A percentile compares a stretch with the other conserved stretches of the same genome.
These are phyloP conservation scores for Jatropha multifida DNA, from an alignment of 441 rosid species.

Conservation along the genomic window DNA sequence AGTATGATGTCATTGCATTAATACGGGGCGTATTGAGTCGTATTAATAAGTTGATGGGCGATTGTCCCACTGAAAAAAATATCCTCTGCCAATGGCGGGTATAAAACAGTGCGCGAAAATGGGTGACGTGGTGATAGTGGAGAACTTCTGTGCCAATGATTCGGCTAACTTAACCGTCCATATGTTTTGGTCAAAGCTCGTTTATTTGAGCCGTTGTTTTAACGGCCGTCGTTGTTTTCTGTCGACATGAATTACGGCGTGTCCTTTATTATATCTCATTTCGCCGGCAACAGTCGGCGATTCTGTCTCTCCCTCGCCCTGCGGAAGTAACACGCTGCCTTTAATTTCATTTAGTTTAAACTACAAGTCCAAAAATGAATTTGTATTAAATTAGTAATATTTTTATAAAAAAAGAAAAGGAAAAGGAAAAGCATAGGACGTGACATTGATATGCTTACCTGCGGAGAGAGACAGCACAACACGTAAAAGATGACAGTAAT, in stretches of 20 bases:
- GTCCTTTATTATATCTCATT: neutral
- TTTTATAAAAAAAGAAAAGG: neutral
- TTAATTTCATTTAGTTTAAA: constrained; percentile 16
- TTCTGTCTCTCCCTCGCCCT: neutral
- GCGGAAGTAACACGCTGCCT: constrained; percentile 28
- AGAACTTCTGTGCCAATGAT: neutral
- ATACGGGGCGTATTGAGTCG: no score
- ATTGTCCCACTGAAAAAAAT: no score
- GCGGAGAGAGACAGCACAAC: constrained; percentile 22
- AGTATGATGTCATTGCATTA: no score
- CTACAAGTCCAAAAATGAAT: neutral
- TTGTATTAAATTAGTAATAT: no score
- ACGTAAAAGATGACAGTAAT: neutral
- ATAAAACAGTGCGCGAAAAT: neutral
- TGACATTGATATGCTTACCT: constrained; percentile 26
- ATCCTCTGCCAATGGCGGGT: no score
- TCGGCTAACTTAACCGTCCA: constrained; percentile 14
- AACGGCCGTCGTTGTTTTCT: constrained; percentile 18
- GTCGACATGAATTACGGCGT: constrained; percentile 15
- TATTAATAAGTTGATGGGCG: no score
- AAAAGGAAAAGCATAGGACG: neutral
- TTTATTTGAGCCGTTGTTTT: constrained; percentile 4
- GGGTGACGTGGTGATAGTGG: neutral
- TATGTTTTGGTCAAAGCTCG: constrained; percentile 11
- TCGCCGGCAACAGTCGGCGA: constrained; percentile 40